Conservation (phyloP, 2,329 filamentous ascomycete species). For the Fusarium stilboides region DNA sequence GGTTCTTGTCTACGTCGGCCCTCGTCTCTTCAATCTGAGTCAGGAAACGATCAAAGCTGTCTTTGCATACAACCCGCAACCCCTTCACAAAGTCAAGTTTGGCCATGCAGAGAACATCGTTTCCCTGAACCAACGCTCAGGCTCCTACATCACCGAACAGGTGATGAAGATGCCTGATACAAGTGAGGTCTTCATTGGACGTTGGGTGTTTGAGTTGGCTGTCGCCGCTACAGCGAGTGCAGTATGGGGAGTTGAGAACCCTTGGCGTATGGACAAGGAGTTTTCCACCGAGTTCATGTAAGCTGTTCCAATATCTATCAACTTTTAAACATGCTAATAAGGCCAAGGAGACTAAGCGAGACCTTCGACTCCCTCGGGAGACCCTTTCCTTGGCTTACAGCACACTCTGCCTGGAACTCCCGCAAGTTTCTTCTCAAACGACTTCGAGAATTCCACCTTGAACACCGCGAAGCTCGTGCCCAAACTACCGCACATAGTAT, state of each 20-base stretch:
- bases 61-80: constrained; percentile 49
- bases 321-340: constrained; percentile 9
- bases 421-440: constrained; percentile 46
- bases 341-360: constrained; percentile 48
- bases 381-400: constrained; percentile 48
- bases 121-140: constrained; percentile 44
- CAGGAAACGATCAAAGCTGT: constrained; percentile 45
- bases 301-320: background rate
- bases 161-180: constrained; percentile 39
- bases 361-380: constrained; percentile 51
- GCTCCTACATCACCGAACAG: constrained; percentile 40
- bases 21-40: constrained; percentile 48
- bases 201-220: constrained; percentile 51
- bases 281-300: constrained; percentile 53
- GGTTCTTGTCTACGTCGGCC: constrained; percentile 51
- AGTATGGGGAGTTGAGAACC: constrained; percentile 52
- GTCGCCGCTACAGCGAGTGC: constrained; percentile 53
- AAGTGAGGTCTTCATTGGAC: constrained; percentile 45
- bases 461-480: constrained; percentile 46
- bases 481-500: constrained; percentile 50
- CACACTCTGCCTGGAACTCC: constrained; percentile 47
- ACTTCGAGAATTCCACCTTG: constrained; percentile 47
- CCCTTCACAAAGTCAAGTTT: constrained; percentile 50
- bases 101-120: constrained; percentile 43
- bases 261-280: constrained; percentile 52